Percentiles rank a stretch among this genome's conserved stretches.
Conservation (phyloP, 805 yeast genomes). For the Ogataea saltuana region DNA sequence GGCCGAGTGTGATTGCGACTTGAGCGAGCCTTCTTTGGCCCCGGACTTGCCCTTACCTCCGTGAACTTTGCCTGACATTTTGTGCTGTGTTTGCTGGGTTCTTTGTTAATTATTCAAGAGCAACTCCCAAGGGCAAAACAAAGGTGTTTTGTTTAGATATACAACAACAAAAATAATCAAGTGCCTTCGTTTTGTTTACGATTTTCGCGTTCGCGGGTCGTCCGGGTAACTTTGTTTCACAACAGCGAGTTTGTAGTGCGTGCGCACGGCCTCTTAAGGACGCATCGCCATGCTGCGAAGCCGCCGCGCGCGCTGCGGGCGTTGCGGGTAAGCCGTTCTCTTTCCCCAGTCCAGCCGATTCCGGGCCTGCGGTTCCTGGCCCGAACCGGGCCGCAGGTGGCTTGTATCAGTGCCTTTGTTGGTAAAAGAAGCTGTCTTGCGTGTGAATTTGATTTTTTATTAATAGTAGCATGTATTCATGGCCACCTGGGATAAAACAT, state of each 20-base stretch:
- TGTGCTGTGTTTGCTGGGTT: slow-evolving; percentile 1
- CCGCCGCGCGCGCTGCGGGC: too few species aligned
- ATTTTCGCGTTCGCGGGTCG: background rate
- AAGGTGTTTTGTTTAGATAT: background rate
- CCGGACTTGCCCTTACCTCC: slow-evolving; percentile 98
- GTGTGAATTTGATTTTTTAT: background rate
- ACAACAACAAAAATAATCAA: background rate
- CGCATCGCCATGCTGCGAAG: too few species aligned
- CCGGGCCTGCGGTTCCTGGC: too few species aligned
- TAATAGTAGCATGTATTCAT: slow-evolving; percentile 1
- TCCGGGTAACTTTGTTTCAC: slow-evolving; percentile 1
- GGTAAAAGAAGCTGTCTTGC: too few species aligned
- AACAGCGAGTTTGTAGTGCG: too few species aligned
- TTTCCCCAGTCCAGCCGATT: too few species aligned
- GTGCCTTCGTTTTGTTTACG: slow-evolving; percentile 8
- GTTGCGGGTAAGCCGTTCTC: slow-evolving; percentile 1
- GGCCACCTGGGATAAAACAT: too few species aligned
- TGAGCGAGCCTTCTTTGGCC: slow-evolving; percentile 56
- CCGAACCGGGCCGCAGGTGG: background rate
- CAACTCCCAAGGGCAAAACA: slow-evolving; percentile 1
- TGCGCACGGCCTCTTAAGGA: too few species aligned
- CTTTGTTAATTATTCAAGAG: slow-evolving; percentile 7
- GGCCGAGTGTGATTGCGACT: slow-evolving; percentile 85
- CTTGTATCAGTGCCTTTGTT: too few species aligned
- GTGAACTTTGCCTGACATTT: slow-evolving; percentile 84